A percentile compares a stretch with the other conserved stretches of the same genome.
These are phyloP conservation scores for Histomonas meleagridis DNA, from an alignment of 208 protist species.

Conservation along the genomic window DNA sequence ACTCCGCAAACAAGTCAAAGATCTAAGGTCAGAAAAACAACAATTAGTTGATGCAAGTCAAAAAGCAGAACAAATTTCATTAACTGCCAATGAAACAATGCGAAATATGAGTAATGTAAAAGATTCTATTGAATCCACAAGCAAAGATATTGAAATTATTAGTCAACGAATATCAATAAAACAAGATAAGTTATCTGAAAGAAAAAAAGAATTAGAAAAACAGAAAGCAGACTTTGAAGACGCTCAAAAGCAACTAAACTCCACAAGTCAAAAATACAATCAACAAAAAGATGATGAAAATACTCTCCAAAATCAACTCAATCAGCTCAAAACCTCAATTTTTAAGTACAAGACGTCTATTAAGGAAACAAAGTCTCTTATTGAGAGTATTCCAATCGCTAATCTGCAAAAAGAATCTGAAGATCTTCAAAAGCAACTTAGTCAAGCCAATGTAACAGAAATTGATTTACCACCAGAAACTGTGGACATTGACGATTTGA, in stretches of 20 bases:
- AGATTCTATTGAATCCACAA: neutral
- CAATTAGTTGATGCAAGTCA: neutral
- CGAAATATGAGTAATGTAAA: neutral
- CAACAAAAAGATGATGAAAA: neutral
- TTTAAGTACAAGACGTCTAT: neutral
- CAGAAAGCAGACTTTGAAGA: neutral
- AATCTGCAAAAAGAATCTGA: neutral
- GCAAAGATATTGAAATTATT: neutral
- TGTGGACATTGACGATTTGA: neutral
- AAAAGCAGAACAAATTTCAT: conserved; percentile 7
- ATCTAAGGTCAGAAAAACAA: neutral
- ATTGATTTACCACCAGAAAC: neutral
- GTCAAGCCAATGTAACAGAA: neutral
- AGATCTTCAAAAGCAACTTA: neutral
- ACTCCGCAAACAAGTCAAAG: neutral
- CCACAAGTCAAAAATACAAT: neutral
- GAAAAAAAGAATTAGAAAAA: neutral
- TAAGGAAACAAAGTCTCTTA: neutral
- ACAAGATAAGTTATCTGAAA: neutral
- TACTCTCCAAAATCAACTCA: neutral
- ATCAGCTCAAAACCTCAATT: neutral
- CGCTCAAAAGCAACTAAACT: neutral
- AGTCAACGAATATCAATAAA: neutral
- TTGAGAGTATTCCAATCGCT: neutral
- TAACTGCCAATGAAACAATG: neutral